A percentile compares a stretch with the other conserved stretches of the same genome.
phyloP scores from a whole-genome alignment of 2,329 filamentous ascomycete species.

The Stachybotrys chartarum region DNA sequence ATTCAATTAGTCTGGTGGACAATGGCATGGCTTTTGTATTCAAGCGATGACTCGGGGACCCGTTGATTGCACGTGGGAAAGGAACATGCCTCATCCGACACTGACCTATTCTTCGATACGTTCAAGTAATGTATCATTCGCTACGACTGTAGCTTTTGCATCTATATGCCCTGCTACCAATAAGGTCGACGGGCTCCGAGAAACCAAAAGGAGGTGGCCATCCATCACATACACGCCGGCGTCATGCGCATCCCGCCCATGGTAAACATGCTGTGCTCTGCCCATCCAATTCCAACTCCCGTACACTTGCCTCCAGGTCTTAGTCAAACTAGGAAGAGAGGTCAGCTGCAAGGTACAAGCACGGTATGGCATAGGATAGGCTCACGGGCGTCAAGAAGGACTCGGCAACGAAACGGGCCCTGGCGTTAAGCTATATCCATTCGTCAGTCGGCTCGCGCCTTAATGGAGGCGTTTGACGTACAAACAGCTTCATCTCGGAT shows the following conservation, averaged over 20 bases:
- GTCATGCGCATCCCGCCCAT: neutral
- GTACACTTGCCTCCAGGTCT: neutral
- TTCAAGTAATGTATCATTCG: neutral
- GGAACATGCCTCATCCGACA: too few species aligned
- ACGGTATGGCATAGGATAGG: neutral
- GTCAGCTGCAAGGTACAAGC: neutral
- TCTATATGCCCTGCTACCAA: neutral
- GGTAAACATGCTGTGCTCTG: neutral
- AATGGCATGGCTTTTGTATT: too few species aligned
- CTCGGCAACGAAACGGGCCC: conserved; percentile 95
- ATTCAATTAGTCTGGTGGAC: too few species aligned
- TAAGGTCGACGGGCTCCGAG: neutral
- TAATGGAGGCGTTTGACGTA: conserved; percentile 40
- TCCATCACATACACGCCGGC: neutral
- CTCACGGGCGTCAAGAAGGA: conserved; percentile 89
- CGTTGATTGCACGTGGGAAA: too few species aligned
- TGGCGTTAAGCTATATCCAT: conserved; percentile 70
- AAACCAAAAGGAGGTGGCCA: neutral
- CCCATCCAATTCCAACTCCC: neutral
- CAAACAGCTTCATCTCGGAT: conserved; percentile 99
- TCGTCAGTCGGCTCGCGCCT: conserved; percentile 7
- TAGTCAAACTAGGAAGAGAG: neutral
- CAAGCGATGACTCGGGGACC: too few species aligned
- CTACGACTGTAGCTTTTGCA: neutral
- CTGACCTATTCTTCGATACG: neutral